Conservation (phyloP, 305 asterid genomes). For the Rubia tinctorum region DNA sequence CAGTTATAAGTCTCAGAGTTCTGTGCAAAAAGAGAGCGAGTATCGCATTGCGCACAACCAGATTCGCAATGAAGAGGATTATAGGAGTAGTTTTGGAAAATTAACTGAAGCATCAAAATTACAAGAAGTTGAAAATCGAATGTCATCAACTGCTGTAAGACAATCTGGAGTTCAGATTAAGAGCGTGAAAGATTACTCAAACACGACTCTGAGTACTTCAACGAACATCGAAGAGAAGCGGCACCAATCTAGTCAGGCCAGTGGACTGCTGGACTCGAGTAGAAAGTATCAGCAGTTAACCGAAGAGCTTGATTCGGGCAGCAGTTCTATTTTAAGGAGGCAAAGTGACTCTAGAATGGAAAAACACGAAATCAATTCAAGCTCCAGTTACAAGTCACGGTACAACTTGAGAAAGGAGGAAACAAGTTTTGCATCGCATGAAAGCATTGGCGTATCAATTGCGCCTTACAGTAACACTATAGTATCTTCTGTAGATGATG, state of each 20-base stretch:
- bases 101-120: slow-evolving; percentile 35
- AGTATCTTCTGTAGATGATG: slow-evolving; percentile 26
- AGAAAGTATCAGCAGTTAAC: slow-evolving; percentile 36
- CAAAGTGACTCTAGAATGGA: slow-evolving; percentile 33
- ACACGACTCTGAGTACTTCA: slow-evolving; percentile 21
- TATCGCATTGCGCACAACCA: slow-evolving; percentile 29
- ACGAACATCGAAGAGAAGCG: slow-evolving; percentile 37
- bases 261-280: slow-evolving; percentile 37
- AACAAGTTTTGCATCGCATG: slow-evolving; percentile 9
- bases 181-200: slow-evolving; percentile 39
- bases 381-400: slow-evolving; percentile 35
- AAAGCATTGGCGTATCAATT: slow-evolving; percentile 14
- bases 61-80: slow-evolving; percentile 44
- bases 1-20: slow-evolving; percentile 30
- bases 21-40: slow-evolving; percentile 37
- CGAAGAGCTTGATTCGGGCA: slow-evolving; percentile 21
- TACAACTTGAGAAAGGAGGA: slow-evolving; percentile 27
- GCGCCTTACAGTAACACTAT: slow-evolving; percentile 28
- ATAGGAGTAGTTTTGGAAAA: slow-evolving; percentile 37
- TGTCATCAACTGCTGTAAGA: slow-evolving; percentile 39
- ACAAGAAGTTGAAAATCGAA: slow-evolving; percentile 46
- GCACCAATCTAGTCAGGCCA: slow-evolving; percentile 33
- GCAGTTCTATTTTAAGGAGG: slow-evolving; percentile 29
- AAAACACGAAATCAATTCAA: slow-evolving; percentile 36
- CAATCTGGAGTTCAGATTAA: slow-evolving; percentile 36